These are phyloP conservation scores for Candida tibetensis DNA, from an alignment of 805 yeast species.

Conservation along the genomic window DNA sequence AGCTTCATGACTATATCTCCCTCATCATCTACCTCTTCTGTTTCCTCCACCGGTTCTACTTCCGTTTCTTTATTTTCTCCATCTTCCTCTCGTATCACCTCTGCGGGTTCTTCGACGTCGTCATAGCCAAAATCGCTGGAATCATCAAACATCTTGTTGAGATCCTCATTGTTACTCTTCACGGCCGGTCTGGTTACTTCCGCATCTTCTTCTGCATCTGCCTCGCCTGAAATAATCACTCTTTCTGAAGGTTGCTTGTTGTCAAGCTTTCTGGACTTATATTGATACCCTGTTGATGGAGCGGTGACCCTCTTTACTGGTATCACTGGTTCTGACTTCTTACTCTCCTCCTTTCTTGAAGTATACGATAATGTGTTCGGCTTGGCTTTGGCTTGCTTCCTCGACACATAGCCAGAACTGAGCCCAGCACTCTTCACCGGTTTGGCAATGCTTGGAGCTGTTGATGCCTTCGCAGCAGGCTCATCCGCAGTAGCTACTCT, in stretches of 20 bases:
- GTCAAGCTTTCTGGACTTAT: conserved; percentile 37
- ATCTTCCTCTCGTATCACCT: conserved; percentile 3
- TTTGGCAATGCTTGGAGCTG: conserved; percentile 1
- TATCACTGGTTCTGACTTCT: background rate
- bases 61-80: background rate
- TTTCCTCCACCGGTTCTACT: conserved; percentile 4
- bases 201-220: conserved; percentile 6
- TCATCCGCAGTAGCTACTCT: background rate
- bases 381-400: conserved; percentile 11
- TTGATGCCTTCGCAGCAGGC: background rate
- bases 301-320: background rate
- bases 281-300: conserved; percentile 15
- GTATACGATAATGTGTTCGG: conserved; percentile 15
- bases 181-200: background rate
- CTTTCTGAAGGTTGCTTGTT: conserved; percentile 31
- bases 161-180: conserved; percentile 4
- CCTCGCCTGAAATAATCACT: conserved; percentile 28
- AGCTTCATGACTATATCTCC: background rate
- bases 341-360: conserved; percentile 17
- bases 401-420: conserved; percentile 28
- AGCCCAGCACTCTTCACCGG: conserved; percentile 13
- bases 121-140: conserved; percentile 13
- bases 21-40: conserved; percentile 6
- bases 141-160: conserved; percentile 13
- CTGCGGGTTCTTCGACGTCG: conserved; percentile 1